Evolutionary conservation across 495 filamentous ascomycete species (phyloP).

Genomic region (Elasticomyces elasticus): DNA sequence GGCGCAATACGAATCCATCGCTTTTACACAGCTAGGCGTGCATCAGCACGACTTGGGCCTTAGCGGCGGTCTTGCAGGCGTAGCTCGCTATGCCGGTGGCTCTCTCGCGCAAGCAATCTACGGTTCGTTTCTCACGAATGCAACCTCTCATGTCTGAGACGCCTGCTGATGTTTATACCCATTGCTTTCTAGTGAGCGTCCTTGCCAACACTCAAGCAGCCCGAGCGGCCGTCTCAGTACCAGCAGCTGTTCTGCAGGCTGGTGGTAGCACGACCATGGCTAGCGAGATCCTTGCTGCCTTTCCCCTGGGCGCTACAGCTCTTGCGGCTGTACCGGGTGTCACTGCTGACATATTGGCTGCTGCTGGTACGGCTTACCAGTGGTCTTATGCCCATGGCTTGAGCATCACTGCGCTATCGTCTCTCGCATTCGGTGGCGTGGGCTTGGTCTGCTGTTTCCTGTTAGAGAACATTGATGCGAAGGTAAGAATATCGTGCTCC

Average conservation of each 20-base stretch:
- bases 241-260: slow-evolving; percentile 24
- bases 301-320: slow-evolving; percentile 26
- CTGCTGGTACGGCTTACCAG: slow-evolving; percentile 27
- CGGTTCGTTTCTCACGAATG: too few relatives aligned
- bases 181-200: too few relatives aligned
- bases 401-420: slow-evolving; percentile 24
- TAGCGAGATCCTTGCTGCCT: slow-evolving; percentile 24
- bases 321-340: slow-evolving; percentile 26
- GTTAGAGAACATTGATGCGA: slow-evolving; percentile 28
- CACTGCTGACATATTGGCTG: slow-evolving; percentile 23
- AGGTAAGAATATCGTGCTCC: slow-evolving; percentile 8
- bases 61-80: slow-evolving; percentile 20
- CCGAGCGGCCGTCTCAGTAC: slow-evolving; percentile 19
- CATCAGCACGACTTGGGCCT: slow-evolving; percentile 30
- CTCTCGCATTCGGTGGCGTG: slow-evolving; percentile 25
- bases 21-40: slow-evolving; percentile 29
- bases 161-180: too few relatives aligned
- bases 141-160: too few relatives aligned
- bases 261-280: slow-evolving; percentile 21
- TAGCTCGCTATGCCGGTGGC: slow-evolving; percentile 30
- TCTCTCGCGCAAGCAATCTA: slow-evolving; percentile 30
- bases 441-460: slow-evolving; percentile 26
- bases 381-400: slow-evolving; percentile 29
- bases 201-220: slow-evolving; percentile 26
- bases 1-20: slow-evolving; percentile 27